Base-by-base conservation (phyloP, 257 asterid species). In the Gentiana dahurica region DNA sequence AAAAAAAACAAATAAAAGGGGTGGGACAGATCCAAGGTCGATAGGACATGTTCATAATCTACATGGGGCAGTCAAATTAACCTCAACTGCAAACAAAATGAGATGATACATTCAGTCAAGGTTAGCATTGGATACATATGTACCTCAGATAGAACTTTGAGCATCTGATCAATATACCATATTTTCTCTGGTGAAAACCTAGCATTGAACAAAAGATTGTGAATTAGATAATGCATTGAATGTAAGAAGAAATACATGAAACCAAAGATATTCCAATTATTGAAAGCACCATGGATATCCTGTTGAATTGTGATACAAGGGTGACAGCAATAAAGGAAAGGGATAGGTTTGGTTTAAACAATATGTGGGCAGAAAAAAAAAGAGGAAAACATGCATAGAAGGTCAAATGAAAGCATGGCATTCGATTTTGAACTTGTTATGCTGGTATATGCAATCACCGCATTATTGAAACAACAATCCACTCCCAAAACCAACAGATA, bases 131-230 rank as follows among this genome's bases (percentile, higher is more conserved):
- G 34, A 52, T 24, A 24, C 49, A 59, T 34, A 36, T 69, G 43
- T 82, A 92, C 99, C 99, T 84, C 86, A 51, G 91, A 74, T 38
- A 92, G 84, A 71, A 88, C 95, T 83, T 86, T 88, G 66, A 92
- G 86, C 95, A 92, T 83, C 75, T 92, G 95, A 80, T 88, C 94
- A 61, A 92, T 80, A 69, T 92, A 88, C 99, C 97, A 92, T 49
- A 77, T 70, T 71, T 88, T 92, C 64, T 92, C 97, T 6, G 95
- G 89, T 50, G 94, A 83, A 69, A 80, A 89, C 91, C 99, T 92
- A 81, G 71, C 70, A 79, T 52, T 41, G 46, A 73, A 71, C 49
- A 80, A 46, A 68, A 60, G 60, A 53, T 65, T 32, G 55, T 72
- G 33, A 76, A 55, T 67, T 10, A 68, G 64, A 49, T 47, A 34